Conservation (phyloP, 768 basidiomycete species). For the Gautieria morchelliformis region DNA sequence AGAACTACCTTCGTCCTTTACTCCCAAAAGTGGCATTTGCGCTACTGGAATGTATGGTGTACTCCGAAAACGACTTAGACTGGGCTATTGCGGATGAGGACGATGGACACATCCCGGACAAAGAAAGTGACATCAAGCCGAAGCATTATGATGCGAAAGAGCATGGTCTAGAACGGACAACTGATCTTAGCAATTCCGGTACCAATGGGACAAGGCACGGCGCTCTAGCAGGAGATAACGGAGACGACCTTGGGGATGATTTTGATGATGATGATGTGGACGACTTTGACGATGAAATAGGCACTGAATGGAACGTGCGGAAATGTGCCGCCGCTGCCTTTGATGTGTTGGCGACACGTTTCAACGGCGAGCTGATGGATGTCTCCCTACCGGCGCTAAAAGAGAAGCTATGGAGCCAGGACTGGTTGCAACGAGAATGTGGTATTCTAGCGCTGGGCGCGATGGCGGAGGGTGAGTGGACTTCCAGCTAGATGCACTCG, state of each 20-base stretch:
- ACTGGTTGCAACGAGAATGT: slow-evolving; percentile 93
- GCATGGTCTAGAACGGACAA: slow-evolving; percentile 67
- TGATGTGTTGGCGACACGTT: slow-evolving; percentile 92
- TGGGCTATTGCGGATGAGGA: slow-evolving; percentile 93
- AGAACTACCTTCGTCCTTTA: slow-evolving; percentile 74
- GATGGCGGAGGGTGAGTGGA: slow-evolving; percentile 84
- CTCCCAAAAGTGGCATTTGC: slow-evolving; percentile 90
- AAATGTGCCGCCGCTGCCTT: slow-evolving; percentile 98
- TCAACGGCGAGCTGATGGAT: slow-evolving; percentile 80
- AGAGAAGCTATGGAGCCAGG: slow-evolving; percentile 83
- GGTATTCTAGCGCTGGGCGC: slow-evolving; percentile 94
- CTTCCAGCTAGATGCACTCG: background rate
- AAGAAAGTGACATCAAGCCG: slow-evolving; percentile 93
- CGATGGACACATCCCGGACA: slow-evolving; percentile 79
- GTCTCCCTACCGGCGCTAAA: slow-evolving; percentile 85
- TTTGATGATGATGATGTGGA: slow-evolving; percentile 82
- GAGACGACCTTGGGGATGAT: slow-evolving; percentile 81
- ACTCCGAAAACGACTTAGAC: slow-evolving; percentile 91
- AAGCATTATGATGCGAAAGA: slow-evolving; percentile 80
- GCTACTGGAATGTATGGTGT: slow-evolving; percentile 94
- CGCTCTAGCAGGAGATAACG: slow-evolving; percentile 32
- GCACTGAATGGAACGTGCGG: slow-evolving; percentile 96
- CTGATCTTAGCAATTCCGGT: slow-evolving; percentile 30
- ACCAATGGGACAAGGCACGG: slow-evolving; percentile 5
- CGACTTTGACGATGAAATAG: slow-evolving; percentile 93